Base-by-base conservation (phyloP, 2,329 filamentous ascomycete genomes). In the Endoconidiophora laricicola region DNA sequence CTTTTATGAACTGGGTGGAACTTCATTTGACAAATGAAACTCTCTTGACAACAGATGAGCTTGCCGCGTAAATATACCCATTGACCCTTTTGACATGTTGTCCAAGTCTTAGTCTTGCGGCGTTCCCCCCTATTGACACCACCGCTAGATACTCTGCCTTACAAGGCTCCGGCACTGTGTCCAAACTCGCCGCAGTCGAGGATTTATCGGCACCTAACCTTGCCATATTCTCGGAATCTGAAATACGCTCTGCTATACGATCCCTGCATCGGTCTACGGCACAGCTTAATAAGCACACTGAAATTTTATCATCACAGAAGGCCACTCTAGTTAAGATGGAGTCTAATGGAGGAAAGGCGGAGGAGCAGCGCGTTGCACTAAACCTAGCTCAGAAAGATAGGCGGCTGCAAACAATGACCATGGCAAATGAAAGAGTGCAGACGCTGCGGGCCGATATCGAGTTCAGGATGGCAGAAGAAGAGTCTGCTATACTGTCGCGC, bases 41-140 rank as follows among this genome's bases (percentile, higher is more conserved):
- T 23, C 64, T 79, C 10, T 62, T 79, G 39, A 71, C 69, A 41
- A 64, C 62, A 50, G 70, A 77, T 57, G 75, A 79, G 61, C 62
- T 74, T 53, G 65, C 66, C 44, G 58, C 72, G 74, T 78, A 63
- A 60, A 67, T 57, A 18, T 16, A 6, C n/a, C 39, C 16, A 43
- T 29, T 38, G 39, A 24, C 37, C 16, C 23, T 23, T 33, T 12
- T 38, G 9, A 14, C 26, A 7, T 14, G 38, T 40, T 29, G 9
- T 6, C 36, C 42, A 5, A 20, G 10, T 37, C 9, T 39, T 23
- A 14, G 16, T 9, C 10, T n/a, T 7, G 23, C 44, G 6, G 12
- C 26, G 40, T 20, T 18, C n/a, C 23, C 23, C 26, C 14, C 36
- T 26, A 39, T 46, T 51, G 10, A 50, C 36, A 14, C 10, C 9